These are phyloP conservation scores for Tuber calosporum DNA, from an alignment of 495 filamentous ascomycete species.

Conservation along the genomic window DNA sequence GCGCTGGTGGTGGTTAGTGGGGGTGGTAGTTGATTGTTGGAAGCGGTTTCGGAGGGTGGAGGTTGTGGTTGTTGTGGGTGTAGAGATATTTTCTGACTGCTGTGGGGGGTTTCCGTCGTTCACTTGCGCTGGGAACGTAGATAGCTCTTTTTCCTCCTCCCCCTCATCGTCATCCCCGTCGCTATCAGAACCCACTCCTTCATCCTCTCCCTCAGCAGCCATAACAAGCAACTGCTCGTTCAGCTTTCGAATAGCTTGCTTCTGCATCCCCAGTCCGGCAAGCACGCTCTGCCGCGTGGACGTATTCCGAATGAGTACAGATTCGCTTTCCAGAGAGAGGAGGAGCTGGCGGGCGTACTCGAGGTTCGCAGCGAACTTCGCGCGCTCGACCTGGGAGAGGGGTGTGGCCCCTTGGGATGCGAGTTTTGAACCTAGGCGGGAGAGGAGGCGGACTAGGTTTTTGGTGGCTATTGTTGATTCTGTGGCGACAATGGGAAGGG, in stretches of 20 bases:
- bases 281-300: slow-evolving; percentile 25
- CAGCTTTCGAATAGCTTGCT: slow-evolving; percentile 29
- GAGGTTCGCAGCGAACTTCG: slow-evolving; percentile 38
- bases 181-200: background rate
- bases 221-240: slow-evolving; percentile 34
- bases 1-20: background rate
- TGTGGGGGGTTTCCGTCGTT: background rate
- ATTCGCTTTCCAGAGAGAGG: slow-evolving; percentile 29
- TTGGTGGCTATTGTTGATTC: background rate
- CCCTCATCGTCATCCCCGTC: slow-evolving; percentile 20
- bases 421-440: slow-evolving; percentile 40
- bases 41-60: slow-evolving; percentile 27
- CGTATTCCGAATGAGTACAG: slow-evolving; percentile 14
- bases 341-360: slow-evolving; percentile 39
- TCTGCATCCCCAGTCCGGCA: slow-evolving; percentile 26
- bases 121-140: background rate
- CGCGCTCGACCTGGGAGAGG: slow-evolving; percentile 25
- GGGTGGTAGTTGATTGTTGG: slow-evolving; percentile 7
- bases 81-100: background rate
- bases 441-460: slow-evolving; percentile 42
- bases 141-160: slow-evolving; percentile 1
- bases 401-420: slow-evolving; percentile 63
- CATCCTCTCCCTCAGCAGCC: slow-evolving; percentile 13
- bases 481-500: background rate
- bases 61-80: background rate